Base-by-base conservation (phyloP, 805 yeast genomes). In the Starmerella apicola region DNA sequence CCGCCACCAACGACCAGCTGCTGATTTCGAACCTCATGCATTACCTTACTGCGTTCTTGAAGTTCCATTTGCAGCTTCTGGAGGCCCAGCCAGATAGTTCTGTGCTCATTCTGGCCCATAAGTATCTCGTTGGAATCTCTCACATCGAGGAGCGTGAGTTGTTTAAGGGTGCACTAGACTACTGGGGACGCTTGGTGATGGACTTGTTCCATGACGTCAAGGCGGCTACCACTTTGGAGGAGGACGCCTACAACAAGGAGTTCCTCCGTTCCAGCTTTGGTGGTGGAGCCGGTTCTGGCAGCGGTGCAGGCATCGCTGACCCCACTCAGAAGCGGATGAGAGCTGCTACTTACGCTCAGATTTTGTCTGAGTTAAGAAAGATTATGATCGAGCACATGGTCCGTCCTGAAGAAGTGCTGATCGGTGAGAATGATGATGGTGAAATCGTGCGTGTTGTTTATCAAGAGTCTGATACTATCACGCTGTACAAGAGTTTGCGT, bases 301-400 rank as follows among this genome's bases (percentile, higher is more conserved):
- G 48, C 27, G 38, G 44, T 35, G 77, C 80, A 30, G 95, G 95
- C 43, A 95, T 95, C 12, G 78, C 86, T 35, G 79, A 83, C 55
- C 86, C 94, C 7, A 23, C 36, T 5, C 12, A 31, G 8, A 32
- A 37, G 17, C 36, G 42, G 16, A 70, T 88, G 42, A 78, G 96
- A 60, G 84, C 80, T 58, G 94, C 88, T 62, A 73, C 72, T 38
- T 91, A 91, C 57, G 66, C 75, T n/a, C 72, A 72, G 20, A 67
- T 91, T 32, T 70, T 91, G 51, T 78, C 95, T 3, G 77, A 77
- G 55, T 69, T 91, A 54, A 76, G 99, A 62, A 67, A 80, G 45
- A 94, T 93, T n/a, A 79, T 91, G 57, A 91, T 91, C 54, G 97
- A 86, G 62, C 81, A 81, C 54, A 91, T 91, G 98, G 98, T 83